A percentile compares a stretch with the other conserved stretches of the same genome.
Evolutionary conservation across 805 yeast species (phyloP).

Genomic region (Pichia paraexigua): DNA sequence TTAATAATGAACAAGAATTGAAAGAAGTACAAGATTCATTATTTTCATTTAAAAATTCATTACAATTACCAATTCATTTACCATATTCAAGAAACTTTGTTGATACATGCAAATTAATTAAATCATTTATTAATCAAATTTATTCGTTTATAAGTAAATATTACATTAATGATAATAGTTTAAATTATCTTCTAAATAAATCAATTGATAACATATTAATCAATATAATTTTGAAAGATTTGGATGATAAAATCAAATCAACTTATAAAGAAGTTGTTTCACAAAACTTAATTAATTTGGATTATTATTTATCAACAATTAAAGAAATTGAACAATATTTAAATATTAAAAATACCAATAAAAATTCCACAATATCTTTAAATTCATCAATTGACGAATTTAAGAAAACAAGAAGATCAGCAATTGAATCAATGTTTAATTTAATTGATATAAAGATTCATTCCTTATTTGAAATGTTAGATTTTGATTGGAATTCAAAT

Average conservation of each 20-base stretch:
- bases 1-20: constrained; percentile 51
- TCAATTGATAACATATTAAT: constrained; percentile 64
- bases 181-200: constrained; percentile 47
- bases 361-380: constrained; percentile 21
- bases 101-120: constrained; percentile 69
- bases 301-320: constrained; percentile 73
- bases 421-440: constrained; percentile 75
- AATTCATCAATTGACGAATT: constrained; percentile 40
- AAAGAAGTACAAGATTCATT: constrained; percentile 47
- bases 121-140: constrained; percentile 56
- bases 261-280: constrained; percentile 84
- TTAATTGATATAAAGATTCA: constrained; percentile 75
- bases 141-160: constrained; percentile 58
- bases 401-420: constrained; percentile 45
- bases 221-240: constrained; percentile 56
- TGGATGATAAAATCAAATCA: constrained; percentile 53
- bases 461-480: constrained; percentile 76
- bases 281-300: constrained; percentile 81
- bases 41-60: constrained; percentile 16
- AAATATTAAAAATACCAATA: constrained; percentile 29
- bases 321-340: constrained; percentile 50
- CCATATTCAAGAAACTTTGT: constrained; percentile 90
- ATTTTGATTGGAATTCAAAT: constrained; percentile 72
- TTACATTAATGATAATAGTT: constrained; percentile 55
- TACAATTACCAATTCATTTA: constrained; percentile 47